Percentiles rank a stretch among this genome's conserved stretches.
phyloP scores from a whole-genome alignment of 768 basidiomycete species.

The Suillus subaureus region DNA sequence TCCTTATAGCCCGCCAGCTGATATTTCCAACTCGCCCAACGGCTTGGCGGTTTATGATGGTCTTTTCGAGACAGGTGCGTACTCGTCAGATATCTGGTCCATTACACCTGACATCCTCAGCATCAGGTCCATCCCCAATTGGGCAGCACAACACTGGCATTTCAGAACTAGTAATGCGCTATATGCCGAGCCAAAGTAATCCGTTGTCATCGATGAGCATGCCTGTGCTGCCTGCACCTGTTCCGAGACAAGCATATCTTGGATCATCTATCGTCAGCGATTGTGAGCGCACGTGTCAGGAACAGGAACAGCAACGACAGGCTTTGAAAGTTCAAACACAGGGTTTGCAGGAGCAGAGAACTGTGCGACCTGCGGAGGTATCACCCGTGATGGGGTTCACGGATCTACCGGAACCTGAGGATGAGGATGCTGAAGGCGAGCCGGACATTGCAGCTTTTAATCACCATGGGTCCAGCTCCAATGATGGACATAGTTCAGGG shows the following conservation, averaged over 20 bases:
- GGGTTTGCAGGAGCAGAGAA: constrained; percentile 33
- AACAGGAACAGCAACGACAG: constrained; percentile 37
- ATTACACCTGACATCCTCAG: neutral
- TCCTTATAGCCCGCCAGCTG: constrained; percentile 24
- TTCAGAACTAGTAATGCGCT: constrained; percentile 26
- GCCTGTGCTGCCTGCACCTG: constrained; percentile 32
- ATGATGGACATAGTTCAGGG: constrained; percentile 32
- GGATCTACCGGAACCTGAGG: constrained; percentile 30
- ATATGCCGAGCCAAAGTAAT: constrained; percentile 20
- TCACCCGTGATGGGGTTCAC: constrained; percentile 34
- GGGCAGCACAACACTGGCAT: neutral
- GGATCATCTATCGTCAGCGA: constrained; percentile 31
- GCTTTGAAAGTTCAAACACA: constrained; percentile 34
- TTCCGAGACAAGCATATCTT: constrained; percentile 36
- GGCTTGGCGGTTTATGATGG: constrained; percentile 22
- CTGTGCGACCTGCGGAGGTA: constrained; percentile 35
- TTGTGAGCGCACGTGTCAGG: constrained; percentile 41
- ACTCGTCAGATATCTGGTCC: neutral
- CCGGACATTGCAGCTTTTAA: constrained; percentile 31
- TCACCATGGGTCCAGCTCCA: constrained; percentile 21
- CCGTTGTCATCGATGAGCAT: constrained; percentile 22
- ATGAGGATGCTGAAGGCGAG: constrained; percentile 41
- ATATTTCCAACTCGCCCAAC: constrained; percentile 25
- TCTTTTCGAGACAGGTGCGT: constrained; percentile 34
- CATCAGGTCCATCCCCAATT: neutral